Conservation (phyloP, 2,329 filamentous ascomycete genomes). For the Curvularia lunata region DNA sequence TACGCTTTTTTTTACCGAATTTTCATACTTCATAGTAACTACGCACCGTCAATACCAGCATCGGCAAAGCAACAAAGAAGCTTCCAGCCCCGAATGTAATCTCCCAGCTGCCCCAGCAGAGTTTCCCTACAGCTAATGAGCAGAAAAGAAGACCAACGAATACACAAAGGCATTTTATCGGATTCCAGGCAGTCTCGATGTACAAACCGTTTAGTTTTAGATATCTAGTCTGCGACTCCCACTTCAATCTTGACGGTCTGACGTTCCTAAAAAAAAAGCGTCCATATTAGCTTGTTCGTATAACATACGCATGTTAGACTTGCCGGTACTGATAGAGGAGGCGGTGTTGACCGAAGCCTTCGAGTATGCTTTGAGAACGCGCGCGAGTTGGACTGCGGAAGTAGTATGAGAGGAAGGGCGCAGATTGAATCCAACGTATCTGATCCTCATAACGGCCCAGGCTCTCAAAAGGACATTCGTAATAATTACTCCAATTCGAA, state of each 20-base stretch:
- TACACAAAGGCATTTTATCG: neutral
- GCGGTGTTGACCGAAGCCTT: neutral
- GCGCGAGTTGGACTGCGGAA: neutral
- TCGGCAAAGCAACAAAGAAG: conserved; percentile 11
- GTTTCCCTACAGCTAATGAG: neutral
- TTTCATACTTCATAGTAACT: neutral
- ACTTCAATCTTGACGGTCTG: too few relatives aligned
- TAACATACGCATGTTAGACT: neutral
- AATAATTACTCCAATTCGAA: too few relatives aligned
- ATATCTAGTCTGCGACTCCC: neutral
- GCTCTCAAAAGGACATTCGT: neutral
- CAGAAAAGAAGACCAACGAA: neutral
- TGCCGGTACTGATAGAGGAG: neutral
- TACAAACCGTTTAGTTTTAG: neutral
- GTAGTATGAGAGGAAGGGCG: neutral
- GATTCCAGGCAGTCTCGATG: neutral
- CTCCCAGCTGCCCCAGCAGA: conserved; percentile 14
- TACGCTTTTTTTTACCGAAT: too few relatives aligned
- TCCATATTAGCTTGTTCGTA: neutral
- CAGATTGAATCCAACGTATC: neutral
- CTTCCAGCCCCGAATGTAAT: conserved; percentile 17
- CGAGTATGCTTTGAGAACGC: neutral
- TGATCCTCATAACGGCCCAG: neutral
- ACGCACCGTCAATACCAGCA: conserved; percentile 4
- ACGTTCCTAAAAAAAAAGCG: neutral